Conservation (phyloP, 371 early-diverging fungal genomes). For the Apophysomyces sp. region DNA sequence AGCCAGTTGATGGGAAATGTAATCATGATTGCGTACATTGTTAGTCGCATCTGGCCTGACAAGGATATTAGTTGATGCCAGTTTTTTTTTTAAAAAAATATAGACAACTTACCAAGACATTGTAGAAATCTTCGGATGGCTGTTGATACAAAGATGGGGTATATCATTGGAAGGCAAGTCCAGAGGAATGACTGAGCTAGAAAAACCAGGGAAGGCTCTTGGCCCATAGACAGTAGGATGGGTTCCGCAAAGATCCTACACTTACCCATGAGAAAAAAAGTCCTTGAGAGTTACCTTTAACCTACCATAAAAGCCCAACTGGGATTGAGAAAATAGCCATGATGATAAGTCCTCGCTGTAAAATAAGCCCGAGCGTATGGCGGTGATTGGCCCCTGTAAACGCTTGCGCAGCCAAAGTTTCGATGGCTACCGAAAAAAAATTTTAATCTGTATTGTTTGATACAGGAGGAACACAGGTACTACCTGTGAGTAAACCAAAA, state of each 20-base stretch:
- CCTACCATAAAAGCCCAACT: constrained; percentile 28
- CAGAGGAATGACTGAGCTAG: constrained; percentile 32
- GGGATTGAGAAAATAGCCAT: constrained; percentile 24
- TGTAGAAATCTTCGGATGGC: constrained; percentile 39
- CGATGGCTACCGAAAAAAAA: constrained; percentile 27
- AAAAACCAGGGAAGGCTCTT: constrained; percentile 28
- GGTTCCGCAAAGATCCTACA: constrained; percentile 26
- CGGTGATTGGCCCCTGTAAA: constrained; percentile 37
- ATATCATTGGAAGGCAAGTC: constrained; percentile 25
- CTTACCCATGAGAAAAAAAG: not conserved
- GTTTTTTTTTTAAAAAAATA: not conserved
- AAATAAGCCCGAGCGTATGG: constrained; percentile 33
- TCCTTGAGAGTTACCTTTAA: not conserved
- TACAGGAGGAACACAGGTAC: not conserved
- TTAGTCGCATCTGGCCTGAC: constrained; percentile 37
- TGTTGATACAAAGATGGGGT: constrained; percentile 23
- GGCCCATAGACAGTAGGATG: constrained; percentile 32
- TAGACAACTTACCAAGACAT: constrained; percentile 22
- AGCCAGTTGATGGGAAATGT: constrained; percentile 32
- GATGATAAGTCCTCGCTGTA: constrained; percentile 36
- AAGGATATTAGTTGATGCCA: constrained; percentile 1
- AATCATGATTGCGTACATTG: constrained; percentile 29
- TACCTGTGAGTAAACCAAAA: constrained; percentile 41
- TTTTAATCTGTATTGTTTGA: not conserved
- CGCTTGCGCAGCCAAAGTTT: constrained; percentile 46